Base-by-base conservation (phyloP, 208 protist genomes). In the Naegleria lovaniensis region DNA sequence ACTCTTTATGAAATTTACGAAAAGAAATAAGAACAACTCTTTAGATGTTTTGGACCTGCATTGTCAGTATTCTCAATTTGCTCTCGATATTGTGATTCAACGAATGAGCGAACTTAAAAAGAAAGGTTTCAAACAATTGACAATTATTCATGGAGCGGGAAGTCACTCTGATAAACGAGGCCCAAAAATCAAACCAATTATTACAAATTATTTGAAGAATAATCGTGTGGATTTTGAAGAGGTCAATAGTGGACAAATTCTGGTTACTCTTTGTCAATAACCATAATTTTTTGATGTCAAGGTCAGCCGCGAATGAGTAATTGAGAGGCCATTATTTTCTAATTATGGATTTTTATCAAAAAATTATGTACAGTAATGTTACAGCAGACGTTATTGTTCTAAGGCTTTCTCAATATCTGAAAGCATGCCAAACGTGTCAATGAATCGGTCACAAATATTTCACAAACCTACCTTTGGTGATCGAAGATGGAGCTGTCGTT, bases 401-500 rank as follows among this genome's bases (percentile, higher is more conserved):
- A 67, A 67, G 22, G 55, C 55, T 67, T 67, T 67, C 13, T 67
- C 55, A 67, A 67, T 67, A 67, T 67, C 55, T 48, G 7, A 48
- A 1, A 48, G 7, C 1, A 48, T 48, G 43, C 43, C 1, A 48
- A 48, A 48, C 7, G 43, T 7, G 7, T 48, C 5, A 48, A 48
- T 7, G 7, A 48, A 48, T 48, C 43, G 43, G 7, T 48, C 43
- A 48, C 7, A 48, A 48, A 48, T 9, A 7, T 48, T 48, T 48
- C 43, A 48, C 43, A 9, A 48, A 48, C 43, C 43, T 93, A 43
- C 92, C 91, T 19, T 76, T 16, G 39, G 43, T 48, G n/a, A 93
- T 40, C 13, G 36, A 22, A 38, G 59, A 79, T 9, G 85, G 55
- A 67, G 19, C 9, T 1, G 85, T 67, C 5, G 85, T 88, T 36